Base-by-base conservation (phyloP, 2,329 filamentous ascomycete species). In the Aspergillus piperis region DNA sequence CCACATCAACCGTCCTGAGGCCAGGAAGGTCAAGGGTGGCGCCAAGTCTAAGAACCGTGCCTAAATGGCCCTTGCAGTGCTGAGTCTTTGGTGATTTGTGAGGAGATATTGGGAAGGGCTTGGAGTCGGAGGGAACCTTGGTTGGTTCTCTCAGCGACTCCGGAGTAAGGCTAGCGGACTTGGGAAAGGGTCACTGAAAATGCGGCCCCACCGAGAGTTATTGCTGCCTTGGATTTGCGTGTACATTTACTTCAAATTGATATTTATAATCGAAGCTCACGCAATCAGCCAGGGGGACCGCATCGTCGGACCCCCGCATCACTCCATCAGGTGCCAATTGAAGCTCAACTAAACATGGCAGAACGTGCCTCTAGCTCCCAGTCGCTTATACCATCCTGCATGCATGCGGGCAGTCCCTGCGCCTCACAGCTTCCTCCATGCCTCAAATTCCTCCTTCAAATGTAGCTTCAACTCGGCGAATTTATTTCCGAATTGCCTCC, bases 1-100 rank as follows among this genome's bases (percentile, higher is more conserved):
- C 76, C 93, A 98, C 80, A 87, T 97, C 77, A 91, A 94, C 82
- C 89, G 91, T 69, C 93, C 94, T 39, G 84, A 90, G 68, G 90
- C 86, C 50, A 82, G 82, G 69, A 83, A 86, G 68, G 82, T 88
- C 58, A 84, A 85, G 72, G 82, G 83, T 75, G 25, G 75, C 60
- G 66, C 76, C 52, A 72, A 72, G 51, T 71, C 74, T 57, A 76
- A 76, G 72, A 71, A 59, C 64, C 75, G 74, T 62, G 66, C 69
- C 39, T 76, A 73, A 66, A 66, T 44, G 13, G 47, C 13, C 32
- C 52, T n/a, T 19, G 11, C 23, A n/a, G 23, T 49, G 60, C 57
- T 11, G 17, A 23, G 39, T 53, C n/a, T 38, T 52, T 42, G 55
- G 41, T 21, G 56, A n/a, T 19, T 41, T 54, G 42, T 25, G 54